phyloP scores from a whole-genome alignment of 345 rosid genomes.

The Salix udensis region DNA sequence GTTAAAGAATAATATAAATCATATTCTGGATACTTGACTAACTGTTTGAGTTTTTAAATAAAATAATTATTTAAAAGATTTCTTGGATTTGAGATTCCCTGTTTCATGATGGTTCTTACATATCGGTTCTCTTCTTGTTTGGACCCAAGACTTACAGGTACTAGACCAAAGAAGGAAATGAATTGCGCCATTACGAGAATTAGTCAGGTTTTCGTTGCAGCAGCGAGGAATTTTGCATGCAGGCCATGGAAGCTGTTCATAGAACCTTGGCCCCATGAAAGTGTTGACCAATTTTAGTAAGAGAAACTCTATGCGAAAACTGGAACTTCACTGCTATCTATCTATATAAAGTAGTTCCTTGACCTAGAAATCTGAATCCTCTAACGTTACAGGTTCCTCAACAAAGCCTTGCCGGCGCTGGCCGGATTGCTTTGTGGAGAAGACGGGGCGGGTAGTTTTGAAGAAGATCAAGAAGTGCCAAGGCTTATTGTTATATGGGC shows the following conservation, averaged over 20 bases:
- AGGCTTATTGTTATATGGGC: constrained; percentile 14
- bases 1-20: too few species aligned
- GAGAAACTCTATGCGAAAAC: neutral
- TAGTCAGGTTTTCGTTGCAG: neutral
- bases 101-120: constrained; percentile 7
- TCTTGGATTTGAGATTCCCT: constrained; percentile 28
- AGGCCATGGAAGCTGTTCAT: neutral
- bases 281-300: constrained; percentile 22
- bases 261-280: neutral
- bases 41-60: too few species aligned
- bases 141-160: neutral
- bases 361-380: too few species aligned
- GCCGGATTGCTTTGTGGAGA: neutral
- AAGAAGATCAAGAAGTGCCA: too few species aligned
- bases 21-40: too few species aligned
- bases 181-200: neutral
- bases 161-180: neutral
- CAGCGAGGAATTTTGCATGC: constrained; percentile 11
- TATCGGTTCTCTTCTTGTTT: neutral
- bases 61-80: neutral
- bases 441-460: neutral
- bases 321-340: neutral
- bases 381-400: neutral
- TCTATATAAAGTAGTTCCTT: too few species aligned
- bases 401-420: neutral